Evolutionary conservation across 2,329 filamentous ascomycete genomes (phyloP).

Genomic region (Aureobasidium sp.): DNA sequence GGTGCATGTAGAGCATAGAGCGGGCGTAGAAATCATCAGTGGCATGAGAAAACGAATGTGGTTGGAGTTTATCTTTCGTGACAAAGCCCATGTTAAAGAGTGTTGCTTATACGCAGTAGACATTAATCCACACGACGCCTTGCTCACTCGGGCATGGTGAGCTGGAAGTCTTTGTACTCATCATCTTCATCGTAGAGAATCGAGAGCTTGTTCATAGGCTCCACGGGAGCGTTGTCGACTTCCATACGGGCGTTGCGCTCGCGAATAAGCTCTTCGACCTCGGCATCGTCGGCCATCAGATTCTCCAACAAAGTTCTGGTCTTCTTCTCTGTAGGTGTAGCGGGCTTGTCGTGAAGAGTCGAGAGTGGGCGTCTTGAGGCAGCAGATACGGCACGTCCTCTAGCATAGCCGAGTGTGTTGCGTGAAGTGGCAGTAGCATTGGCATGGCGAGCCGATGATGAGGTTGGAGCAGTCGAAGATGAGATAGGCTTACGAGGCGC

Average conservation of each 20-base stretch:
- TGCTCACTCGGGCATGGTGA: constrained; percentile 7
- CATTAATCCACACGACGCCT: background rate
- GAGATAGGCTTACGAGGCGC: constrained; percentile 32
- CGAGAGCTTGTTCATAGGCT: constrained; percentile 12
- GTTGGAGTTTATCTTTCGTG: background rate
- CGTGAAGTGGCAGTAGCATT: constrained; percentile 61
- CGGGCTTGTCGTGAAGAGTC: constrained; percentile 7
- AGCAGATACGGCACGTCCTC: constrained; percentile 52
- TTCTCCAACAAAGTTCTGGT: constrained; percentile 5
- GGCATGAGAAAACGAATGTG: background rate
- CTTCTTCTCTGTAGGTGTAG: constrained; percentile 12
- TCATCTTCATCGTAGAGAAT: constrained; percentile 16
- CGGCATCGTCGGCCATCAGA: constrained; percentile 4
- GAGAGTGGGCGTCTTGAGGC: constrained; percentile 24
- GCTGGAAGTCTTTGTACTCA: constrained; percentile 17
- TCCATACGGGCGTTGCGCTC: background rate
- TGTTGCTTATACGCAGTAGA: background rate
- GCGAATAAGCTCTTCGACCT: constrained; percentile 19
- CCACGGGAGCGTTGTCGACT: background rate
- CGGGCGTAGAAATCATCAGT: constrained; percentile 3
- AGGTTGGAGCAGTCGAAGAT: constrained; percentile 22
- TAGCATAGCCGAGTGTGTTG: constrained; percentile 77
- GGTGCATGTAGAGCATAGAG: background rate
- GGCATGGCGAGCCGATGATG: constrained; percentile 38
- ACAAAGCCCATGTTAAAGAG: background rate